Base-by-base conservation (phyloP, 345 rosid genomes). In the Bruguiera gymnorhiza region DNA sequence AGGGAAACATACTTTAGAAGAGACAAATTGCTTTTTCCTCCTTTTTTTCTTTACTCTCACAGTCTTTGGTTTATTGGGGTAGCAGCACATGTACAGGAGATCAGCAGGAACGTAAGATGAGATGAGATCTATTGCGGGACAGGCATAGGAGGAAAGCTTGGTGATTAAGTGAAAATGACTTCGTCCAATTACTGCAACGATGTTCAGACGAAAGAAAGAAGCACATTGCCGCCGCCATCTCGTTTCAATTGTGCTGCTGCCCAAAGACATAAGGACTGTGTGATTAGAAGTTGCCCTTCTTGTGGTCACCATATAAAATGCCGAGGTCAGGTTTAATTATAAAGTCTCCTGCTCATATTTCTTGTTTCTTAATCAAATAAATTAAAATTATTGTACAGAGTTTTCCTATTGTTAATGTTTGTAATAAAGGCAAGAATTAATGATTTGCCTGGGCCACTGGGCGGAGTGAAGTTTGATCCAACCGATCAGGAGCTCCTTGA, bases 401-500 rank as follows among this genome's bases (percentile, higher is more conserved):
- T 34, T 34, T 34, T 34, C 10, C 37, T 1, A 7, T 34, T 34
- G 37, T 34, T 8, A 34, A 7, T 7, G 9, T 34, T 8, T 34
- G 37, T 34, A 7, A 23, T 67, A 1, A 70, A 89, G 91, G 87
- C 84, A 2, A 87, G 93, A 71, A 88, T 95, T 68, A 87, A 88
- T 75, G 91, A 95, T 71, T 82, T 95, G 82, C 97, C 96, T 4
- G 97, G 99, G 68, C 70, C 92, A 54, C 99, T 96, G 16, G 96
- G 97, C 0, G 97, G 98, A 59, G 97, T 94, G 78, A 94, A 89
- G 86, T 94, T 94, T 34, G 99, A 92, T 80, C 99, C 97, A 23
- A 90, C 97, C 2, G 97, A 95, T 85, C 97, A 89, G 74, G 97
- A 95, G 83, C 85, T 95, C 56, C 83, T 95, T 20, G 97, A 88